phyloP scores from a whole-genome alignment of 23 red algal species.

The Cyanidium caldarium region DNA sequence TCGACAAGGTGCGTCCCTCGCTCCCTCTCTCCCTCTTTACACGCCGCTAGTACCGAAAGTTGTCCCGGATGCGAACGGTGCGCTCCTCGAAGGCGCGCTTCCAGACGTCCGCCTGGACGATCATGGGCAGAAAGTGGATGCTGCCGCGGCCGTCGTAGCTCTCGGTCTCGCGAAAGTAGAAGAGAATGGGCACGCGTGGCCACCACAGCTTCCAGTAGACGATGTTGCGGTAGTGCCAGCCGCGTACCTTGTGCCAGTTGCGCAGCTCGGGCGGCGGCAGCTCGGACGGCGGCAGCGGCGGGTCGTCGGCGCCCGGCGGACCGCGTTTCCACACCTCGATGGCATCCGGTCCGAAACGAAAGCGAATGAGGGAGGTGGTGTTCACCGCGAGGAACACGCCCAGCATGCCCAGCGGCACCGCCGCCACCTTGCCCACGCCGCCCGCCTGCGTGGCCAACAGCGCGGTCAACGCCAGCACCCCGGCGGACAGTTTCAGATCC shows the following conservation, averaged over 20 bases:
- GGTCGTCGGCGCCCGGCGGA: background rate
- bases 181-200: slow-evolving; percentile 25
- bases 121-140: slow-evolving; percentile 67
- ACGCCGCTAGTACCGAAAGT: too few relatives aligned
- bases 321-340: slow-evolving; percentile 1
- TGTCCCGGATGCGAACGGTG: too few relatives aligned
- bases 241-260: slow-evolving; percentile 18
- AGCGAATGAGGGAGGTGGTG: background rate
- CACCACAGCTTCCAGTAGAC: slow-evolving; percentile 64
- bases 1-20: too few relatives aligned
- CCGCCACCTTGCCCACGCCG: background rate
- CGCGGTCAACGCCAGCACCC: background rate
- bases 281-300: too few relatives aligned
- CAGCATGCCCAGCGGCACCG: background rate
- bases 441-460: background rate
- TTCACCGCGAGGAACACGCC: background rate
- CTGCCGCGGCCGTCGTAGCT: slow-evolving; percentile 63
- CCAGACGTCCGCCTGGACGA: slow-evolving; percentile 27
- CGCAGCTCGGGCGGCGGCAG: too few relatives aligned
- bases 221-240: slow-evolving; percentile 35
- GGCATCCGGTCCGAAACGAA: background rate
- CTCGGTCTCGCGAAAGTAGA: slow-evolving; percentile 56
- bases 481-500: background rate
- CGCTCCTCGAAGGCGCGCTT: slow-evolving; percentile 1
- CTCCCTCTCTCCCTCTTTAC: too few relatives aligned